Base-by-base conservation (phyloP, 2,329 filamentous ascomycete genomes). In the Coleophoma eucalyptorum region DNA sequence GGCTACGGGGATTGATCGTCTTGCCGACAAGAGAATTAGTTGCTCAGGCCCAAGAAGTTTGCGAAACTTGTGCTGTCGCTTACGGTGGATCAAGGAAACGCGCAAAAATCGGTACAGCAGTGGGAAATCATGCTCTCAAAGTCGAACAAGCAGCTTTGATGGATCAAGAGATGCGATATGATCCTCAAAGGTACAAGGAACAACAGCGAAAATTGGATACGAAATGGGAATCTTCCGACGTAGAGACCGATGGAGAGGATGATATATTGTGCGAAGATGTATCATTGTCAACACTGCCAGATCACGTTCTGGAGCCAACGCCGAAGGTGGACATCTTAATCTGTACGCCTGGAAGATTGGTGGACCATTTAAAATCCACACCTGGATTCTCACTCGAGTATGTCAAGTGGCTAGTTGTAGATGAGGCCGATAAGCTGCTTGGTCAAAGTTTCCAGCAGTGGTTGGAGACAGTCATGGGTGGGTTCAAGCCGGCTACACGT, bases 401-500 rank as follows among this genome's bases (percentile, higher is more conserved):
- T 64, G 75, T 97, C 4, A 82, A 89, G 54, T 97, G 92, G 91
- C 76, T 97, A 0, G 82, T 97, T 3, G 87, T 97, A 43, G 93
- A 97, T 62, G 93, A 97, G 70, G 94, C 93, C 11, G 93, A 97
- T 68, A 90, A 94, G 64, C 74, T 97, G 12, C 79, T 97, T 5
- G 87, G 92, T 41, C 90, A 97, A 67, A 92, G 88, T 62, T 97
- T 94, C 68, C 92, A 97, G 65, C 88, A 93, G 62, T 97, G 92
- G 92, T 75, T 95, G 3, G 81, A 84, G 38, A 72, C 86, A 0
- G 81, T 94, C 6, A 85, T 90, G 63, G 80, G 84, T 15, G 72
- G 74, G 42, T 74, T 89, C 54, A 75, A 15, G 44, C 32, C 50
- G 12, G 18, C 59, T 4, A 40, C 53, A 12, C n/a, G 26, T 3